Evolutionary conservation across 192 early-diverging fungal species (phyloP).

Genomic region (Backusella macrospora): DNA sequence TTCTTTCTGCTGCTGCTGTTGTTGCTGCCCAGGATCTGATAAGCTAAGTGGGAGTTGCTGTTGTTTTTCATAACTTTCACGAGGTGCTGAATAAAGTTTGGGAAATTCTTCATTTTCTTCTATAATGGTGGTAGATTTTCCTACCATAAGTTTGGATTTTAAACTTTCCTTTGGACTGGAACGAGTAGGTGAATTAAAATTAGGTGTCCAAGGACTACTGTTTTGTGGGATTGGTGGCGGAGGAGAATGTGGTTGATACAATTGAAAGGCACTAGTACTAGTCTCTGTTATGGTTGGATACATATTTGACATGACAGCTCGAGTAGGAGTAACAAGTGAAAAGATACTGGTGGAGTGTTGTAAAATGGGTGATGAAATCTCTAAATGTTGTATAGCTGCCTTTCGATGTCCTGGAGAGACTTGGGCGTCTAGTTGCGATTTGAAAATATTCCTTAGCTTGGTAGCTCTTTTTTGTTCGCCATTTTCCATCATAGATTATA

Average conservation of each 20-base stretch:
- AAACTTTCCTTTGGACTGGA: neutral
- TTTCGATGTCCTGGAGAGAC: neutral
- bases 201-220: constrained; percentile 8
- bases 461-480: constrained; percentile 8
- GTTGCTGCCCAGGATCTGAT: neutral
- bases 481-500: neutral
- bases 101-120: constrained; percentile 2
- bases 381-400: neutral
- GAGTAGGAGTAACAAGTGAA: constrained; percentile 20
- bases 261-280: neutral
- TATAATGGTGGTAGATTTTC: neutral
- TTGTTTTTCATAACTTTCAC: neutral
- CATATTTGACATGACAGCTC: constrained; percentile 8
- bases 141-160: neutral
- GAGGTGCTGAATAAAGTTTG: too few species aligned
- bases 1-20: neutral
- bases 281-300: neutral
- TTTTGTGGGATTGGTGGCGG: neutral
- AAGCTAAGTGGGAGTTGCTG: neutral
- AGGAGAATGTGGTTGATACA: constrained; percentile 7
- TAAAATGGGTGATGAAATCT: constrained; percentile 22
- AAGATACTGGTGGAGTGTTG: constrained; percentile 24
- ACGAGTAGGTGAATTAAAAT: neutral
- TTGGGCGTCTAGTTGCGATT: neutral
- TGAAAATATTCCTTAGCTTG: constrained; percentile 23